Percentiles rank a stretch among this genome's conserved stretches.
Evolutionary conservation across 148 eudicot genomes (phyloP).

Genomic region (Vaccinium vitisidaea): DNA sequence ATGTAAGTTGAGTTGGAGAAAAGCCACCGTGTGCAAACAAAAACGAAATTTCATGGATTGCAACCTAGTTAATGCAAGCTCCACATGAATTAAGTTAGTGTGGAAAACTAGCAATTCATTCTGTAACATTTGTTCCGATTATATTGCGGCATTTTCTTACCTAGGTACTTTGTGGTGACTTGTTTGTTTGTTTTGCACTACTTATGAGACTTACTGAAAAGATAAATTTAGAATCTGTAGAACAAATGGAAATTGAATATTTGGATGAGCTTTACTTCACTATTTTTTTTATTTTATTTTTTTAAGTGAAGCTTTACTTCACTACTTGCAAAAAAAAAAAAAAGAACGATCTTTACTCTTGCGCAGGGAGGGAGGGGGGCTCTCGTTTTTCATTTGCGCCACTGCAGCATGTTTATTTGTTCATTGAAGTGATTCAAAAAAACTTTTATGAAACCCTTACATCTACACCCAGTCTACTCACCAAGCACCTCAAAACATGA

Average conservation of each 20-base stretch:
- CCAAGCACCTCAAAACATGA: neutral
- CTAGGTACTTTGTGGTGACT: too few species aligned
- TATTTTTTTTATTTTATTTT: too few species aligned
- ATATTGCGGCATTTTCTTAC: slow-evolving; percentile 5
- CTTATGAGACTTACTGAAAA: neutral
- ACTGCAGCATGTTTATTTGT: neutral
- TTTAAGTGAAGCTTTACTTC: too few species aligned
- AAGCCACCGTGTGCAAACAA: neutral
- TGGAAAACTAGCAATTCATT: neutral
- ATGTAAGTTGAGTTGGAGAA: neutral
- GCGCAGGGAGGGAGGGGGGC: too few species aligned
- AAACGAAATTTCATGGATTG: neutral
- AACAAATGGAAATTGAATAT: neutral
- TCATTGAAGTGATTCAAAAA: neutral
- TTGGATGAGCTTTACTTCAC: neutral
- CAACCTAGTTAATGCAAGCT: neutral
- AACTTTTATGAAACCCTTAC: neutral
- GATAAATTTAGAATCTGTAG: neutral
- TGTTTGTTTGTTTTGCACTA: neutral
- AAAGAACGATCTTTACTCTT: too few species aligned
- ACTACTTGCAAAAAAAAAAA: too few species aligned
- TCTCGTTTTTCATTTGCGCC: neutral
- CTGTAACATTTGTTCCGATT: neutral
- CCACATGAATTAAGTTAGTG: neutral
- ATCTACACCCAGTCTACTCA: neutral